Evolutionary conservation across 2,329 filamentous ascomycete species (phyloP).

Genomic region (Chaetomiaceae sp.): DNA sequence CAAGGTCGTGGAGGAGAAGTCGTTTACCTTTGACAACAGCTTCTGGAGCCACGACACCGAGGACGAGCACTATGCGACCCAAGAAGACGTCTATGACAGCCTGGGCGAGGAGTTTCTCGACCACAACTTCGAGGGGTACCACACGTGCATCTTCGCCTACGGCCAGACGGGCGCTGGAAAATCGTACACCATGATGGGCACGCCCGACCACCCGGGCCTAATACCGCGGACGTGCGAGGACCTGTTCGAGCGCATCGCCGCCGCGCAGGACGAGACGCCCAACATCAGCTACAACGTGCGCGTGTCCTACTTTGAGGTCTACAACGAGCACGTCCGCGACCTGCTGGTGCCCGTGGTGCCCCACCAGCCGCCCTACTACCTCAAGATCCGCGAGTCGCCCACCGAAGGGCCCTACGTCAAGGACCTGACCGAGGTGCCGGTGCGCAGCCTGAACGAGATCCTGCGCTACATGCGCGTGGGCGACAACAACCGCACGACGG

Average conservation of each 20-base stretch:
- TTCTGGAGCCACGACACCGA: conserved; percentile 88
- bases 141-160: conserved; percentile 98
- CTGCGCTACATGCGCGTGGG: conserved; percentile 86
- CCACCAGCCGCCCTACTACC: conserved; percentile 77
- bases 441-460: conserved; percentile 81
- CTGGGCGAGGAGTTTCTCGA: conserved; percentile 96
- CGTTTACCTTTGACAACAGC: conserved; percentile 93
- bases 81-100: conserved; percentile 90
- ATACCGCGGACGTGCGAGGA: conserved; percentile 96
- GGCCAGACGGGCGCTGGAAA: conserved; percentile 97
- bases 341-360: conserved; percentile 69
- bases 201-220: conserved; percentile 75
- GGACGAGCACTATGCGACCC: conserved; percentile 82
- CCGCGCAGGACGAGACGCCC: conserved; percentile 68
- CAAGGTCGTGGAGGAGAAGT: conserved; percentile 78
- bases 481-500: conserved; percentile 80
- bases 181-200: conserved; percentile 98
- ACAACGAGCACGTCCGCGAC: conserved; percentile 98
- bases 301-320: conserved; percentile 98
- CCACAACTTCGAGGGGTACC: conserved; percentile 98
- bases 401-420: conserved; percentile 96
- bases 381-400: conserved; percentile 94
- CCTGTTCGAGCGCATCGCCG: conserved; percentile 87
- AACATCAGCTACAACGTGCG: conserved; percentile 96
- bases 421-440: conserved; percentile 88